Evolutionary conservation across 116 monocot species (phyloP), one percentile per base, ranked within the genome.

Genomic region (Trichopus zeylanicus): DNA sequence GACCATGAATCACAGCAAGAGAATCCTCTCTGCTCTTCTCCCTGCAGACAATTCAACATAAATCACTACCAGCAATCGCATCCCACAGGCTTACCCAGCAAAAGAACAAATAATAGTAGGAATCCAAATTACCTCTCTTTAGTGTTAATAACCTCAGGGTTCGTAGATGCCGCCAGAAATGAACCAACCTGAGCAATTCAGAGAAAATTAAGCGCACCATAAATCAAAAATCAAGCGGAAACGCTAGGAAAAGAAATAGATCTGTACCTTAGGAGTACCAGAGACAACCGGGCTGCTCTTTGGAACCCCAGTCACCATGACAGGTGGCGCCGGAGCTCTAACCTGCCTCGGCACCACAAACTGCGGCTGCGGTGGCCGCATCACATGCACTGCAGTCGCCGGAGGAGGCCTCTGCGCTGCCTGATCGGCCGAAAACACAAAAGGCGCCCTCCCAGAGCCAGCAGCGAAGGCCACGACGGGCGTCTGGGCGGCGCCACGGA

Each of bases 21-120:
- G 61, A 35, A 69, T 81, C 75, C 27, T 82, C 75, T 53, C 53
- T 55, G 57, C 34, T 57, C 55, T 57, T 72, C 0, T 76, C 77
- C 69, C 82, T 82, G 53, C 31, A 65, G 38, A 52, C 48, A 33
- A 70, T 39, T 42, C 7, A 49, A 51, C 19, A 71, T 0, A 16
- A 55, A 62, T 33, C 42, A 42, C 19, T 22, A 49, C 9, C 49
- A 49, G 21, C 49, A 49, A 8, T 21, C 23, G 21, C 23, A 9
- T 7, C 4, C 2, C 22, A 24, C 22, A 5, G 19, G 19, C 19
- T 49, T 49, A 22, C 28, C 24, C 53, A 53, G 27, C 29, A 65
- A 18, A 12, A 37, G 35, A 18, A 51, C 15, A 24, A 27, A 55
- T 1, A 48, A 3, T 35, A 34, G n/a, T 33, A 68, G 21, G 19